Evolutionary conservation across 2,329 filamentous ascomycete species (phyloP).

Genomic region (Penicillium sp.): DNA sequence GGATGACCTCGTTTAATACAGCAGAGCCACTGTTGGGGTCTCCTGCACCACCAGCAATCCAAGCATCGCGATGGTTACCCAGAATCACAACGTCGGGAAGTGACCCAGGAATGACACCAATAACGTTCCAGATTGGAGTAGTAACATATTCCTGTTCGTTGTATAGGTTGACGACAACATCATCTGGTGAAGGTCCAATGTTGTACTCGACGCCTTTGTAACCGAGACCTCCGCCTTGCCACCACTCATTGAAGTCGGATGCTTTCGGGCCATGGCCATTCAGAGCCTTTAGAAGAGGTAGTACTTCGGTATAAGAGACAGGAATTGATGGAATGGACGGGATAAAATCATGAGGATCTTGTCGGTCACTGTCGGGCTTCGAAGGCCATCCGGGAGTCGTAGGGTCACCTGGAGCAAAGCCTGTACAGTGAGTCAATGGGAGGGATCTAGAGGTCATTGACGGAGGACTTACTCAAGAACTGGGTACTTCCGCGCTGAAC

Average conservation of each 20-base stretch:
- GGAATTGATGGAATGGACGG: slow-evolving; percentile 89
- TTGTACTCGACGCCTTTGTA: slow-evolving; percentile 85
- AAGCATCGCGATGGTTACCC: slow-evolving; percentile 91
- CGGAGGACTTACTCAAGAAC: slow-evolving; percentile 68
- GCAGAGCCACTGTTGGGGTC: slow-evolving; percentile 86
- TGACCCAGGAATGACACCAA: slow-evolving; percentile 88
- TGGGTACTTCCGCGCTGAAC: slow-evolving; percentile 89
- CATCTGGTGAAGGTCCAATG: slow-evolving; percentile 78
- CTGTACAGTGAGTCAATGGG: slow-evolving; percentile 37
- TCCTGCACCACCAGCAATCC: slow-evolving; percentile 82
- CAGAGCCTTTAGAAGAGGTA: slow-evolving; percentile 86
- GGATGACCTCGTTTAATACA: slow-evolving; percentile 76
- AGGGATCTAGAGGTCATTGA: background rate
- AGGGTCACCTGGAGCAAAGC: slow-evolving; percentile 71
- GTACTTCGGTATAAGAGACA: slow-evolving; percentile 83
- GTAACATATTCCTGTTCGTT: slow-evolving; percentile 84
- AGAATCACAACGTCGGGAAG: slow-evolving; percentile 82
- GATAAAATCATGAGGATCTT: slow-evolving; percentile 70
- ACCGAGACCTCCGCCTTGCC: slow-evolving; percentile 74
- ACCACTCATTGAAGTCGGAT: slow-evolving; percentile 72
- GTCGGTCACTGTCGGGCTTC: slow-evolving; percentile 81
- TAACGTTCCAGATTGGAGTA: slow-evolving; percentile 87
- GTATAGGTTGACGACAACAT: slow-evolving; percentile 71
- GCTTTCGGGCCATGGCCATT: slow-evolving; percentile 86
- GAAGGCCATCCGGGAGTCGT: slow-evolving; percentile 94